A percentile compares a stretch with the other conserved stretches of the same genome.
Conservation (phyloP, 2,329 filamentous ascomycete genomes). For the Alternaria sp. region DNA sequence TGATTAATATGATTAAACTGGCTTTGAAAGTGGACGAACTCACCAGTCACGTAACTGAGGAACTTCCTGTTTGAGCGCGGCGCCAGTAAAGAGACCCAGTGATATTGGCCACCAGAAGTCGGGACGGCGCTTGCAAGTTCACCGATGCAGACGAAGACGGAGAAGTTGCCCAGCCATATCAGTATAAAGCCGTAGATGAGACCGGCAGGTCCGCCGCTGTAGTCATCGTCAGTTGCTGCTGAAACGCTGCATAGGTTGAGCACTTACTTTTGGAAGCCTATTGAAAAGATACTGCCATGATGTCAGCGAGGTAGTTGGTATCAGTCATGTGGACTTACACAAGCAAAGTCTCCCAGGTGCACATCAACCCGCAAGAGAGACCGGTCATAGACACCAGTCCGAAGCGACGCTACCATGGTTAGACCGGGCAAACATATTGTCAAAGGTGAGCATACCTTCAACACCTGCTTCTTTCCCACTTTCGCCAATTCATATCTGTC, state of each 20-base stretch:
- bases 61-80: conserved; percentile 51
- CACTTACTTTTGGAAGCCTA: conserved; percentile 45
- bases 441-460: conserved; percentile 36
- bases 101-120: conserved; percentile 50
- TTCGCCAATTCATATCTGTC: conserved; percentile 45
- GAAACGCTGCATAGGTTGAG: too few relatives aligned
- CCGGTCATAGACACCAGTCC: conserved; percentile 47
- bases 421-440: conserved; percentile 1
- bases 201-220: conserved; percentile 45
- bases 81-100: conserved; percentile 53
- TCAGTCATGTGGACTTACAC: conserved; percentile 31
- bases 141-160: conserved; percentile 44
- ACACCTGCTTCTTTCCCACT: conserved; percentile 44
- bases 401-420: conserved; percentile 42
- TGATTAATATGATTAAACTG: conserved; percentile 9
- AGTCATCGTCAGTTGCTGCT: neutral
- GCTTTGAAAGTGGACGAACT: neutral
- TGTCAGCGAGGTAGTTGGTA: neutral
- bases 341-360: conserved; percentile 48
- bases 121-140: conserved; percentile 49
- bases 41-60: conserved; percentile 54
- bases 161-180: conserved; percentile 48
- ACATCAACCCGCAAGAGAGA: conserved; percentile 46
- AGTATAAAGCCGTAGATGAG: conserved; percentile 47
- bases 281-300: conserved; percentile 36